A percentile compares a stretch with the other conserved stretches of the same genome.
Conservation (phyloP, 2,329 filamentous ascomycete genomes). For the Fusarium oxysporum region DNA sequence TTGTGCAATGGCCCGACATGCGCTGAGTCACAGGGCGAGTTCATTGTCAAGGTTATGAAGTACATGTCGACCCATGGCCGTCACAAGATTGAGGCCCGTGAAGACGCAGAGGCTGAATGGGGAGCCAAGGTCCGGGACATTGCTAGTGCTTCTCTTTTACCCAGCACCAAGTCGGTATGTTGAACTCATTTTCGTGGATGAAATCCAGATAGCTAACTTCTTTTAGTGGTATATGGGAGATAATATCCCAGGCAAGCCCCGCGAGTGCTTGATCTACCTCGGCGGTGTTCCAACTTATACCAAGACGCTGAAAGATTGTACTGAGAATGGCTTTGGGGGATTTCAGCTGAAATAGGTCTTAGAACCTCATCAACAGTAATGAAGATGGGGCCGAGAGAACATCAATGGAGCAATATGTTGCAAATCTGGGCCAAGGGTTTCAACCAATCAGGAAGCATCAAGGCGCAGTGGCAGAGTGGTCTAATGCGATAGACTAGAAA, state of each 20-base stretch:
- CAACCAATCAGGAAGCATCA: not conserved
- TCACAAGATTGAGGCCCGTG: not conserved
- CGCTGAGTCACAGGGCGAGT: not conserved
- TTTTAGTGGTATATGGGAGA: not conserved
- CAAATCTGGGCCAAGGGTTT: not conserved
- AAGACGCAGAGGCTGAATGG: not conserved
- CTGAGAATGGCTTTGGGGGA: not conserved
- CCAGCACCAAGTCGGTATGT: not conserved
- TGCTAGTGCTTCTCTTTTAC: not conserved
- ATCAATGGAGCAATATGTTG: too few species aligned
- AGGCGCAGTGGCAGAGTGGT: conserved; percentile 18
- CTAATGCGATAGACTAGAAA: conserved; percentile 18
- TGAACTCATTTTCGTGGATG: not conserved
- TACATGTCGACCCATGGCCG: not conserved
- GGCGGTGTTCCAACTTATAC: not conserved
- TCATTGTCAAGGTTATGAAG: not conserved
- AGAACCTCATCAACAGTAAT: accelerated
- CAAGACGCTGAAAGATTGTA: not conserved
- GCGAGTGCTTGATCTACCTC: not conserved
- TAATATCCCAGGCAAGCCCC: not conserved
- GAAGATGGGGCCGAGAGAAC: too few species aligned
- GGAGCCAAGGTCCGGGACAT: not conserved
- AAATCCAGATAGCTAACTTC: not conserved
- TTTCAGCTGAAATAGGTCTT: not conserved
- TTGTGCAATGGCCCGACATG: not conserved